Base-by-base conservation (phyloP, 768 basidiomycete genomes). In the Pisolithus sp. region DNA sequence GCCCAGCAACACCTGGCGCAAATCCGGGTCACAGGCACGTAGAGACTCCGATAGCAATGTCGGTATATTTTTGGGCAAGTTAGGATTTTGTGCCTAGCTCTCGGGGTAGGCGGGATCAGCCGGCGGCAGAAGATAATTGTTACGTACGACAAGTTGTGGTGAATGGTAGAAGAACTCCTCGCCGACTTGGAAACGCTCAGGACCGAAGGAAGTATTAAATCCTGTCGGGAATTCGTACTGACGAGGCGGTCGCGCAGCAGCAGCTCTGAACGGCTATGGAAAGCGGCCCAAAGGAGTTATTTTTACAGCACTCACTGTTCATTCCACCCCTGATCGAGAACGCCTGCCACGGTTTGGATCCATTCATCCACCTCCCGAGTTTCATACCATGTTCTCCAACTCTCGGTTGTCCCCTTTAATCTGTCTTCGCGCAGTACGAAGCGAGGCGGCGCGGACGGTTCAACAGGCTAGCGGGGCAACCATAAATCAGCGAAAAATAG, bases 171-270 rank as follows among this genome's bases (percentile, higher is more conserved):
- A 98, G 67, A 91, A 85, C 52, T 91, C 83, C 68, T 99, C 96
- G 47, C 93, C 89, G 13, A 92, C 83, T 52, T 77, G 73, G 67
- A 83, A 89, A 31, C 95, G 81, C 62, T 97, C 90, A 8, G 77
- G 61, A 0, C 86, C 88, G 68, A 93, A 96, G 61, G 82, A 83
- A 9, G 81, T 76, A 62, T 85, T 91, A 71, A 83, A 97, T 1
- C 96, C 96, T 31, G 90, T 92, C 0, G 96, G 91, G 72, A 99
- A 97, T 71, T 99, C 96, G 71, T 95, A 98, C 57, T 80, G 85
- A 56, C 78, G 78, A 38, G 74, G 66, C 6, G 79, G 78, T 38
- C 81, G 78, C 49, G 75, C 68, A 12, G 75, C 71, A 41, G 83
- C 86, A 46, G 71, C 73, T 57, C 89, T 90, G 61, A n/a, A 38